Conservation (phyloP, 495 filamentous ascomycete species). For the Lasiosphaeria ovina region DNA sequence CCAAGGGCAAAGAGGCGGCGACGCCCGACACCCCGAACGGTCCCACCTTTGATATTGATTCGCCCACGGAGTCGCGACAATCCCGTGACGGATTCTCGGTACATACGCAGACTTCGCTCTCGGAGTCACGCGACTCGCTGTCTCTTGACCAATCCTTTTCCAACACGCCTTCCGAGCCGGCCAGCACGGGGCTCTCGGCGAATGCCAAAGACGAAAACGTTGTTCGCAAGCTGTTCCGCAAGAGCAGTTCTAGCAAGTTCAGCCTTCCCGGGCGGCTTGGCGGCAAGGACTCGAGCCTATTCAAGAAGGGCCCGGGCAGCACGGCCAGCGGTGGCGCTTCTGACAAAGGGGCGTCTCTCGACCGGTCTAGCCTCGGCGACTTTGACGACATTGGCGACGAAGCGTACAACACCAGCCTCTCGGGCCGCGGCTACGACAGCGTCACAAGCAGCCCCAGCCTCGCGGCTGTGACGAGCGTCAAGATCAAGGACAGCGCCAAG, state of each 20-base stretch:
- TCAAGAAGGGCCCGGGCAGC: slow-evolving; percentile 59
- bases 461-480: slow-evolving; percentile 21
- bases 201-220: slow-evolving; percentile 50
- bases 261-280: slow-evolving; percentile 63
- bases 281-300: slow-evolving; percentile 60
- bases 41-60: slow-evolving; percentile 39
- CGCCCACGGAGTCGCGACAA: slow-evolving; percentile 59
- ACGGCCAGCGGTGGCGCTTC: slow-evolving; percentile 43
- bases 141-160: slow-evolving; percentile 64
- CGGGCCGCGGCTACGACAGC: slow-evolving; percentile 46
- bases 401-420: slow-evolving; percentile 15
- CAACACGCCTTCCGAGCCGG: slow-evolving; percentile 62
- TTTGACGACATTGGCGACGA: slow-evolving; percentile 43
- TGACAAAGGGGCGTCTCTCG: slow-evolving; percentile 41
- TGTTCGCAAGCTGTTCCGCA: slow-evolving; percentile 72
- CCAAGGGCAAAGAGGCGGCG: slow-evolving; percentile 16
- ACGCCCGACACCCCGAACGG: slow-evolving; percentile 20
- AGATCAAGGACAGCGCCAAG: slow-evolving; percentile 29
- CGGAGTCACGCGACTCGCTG: slow-evolving; percentile 71
- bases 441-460: slow-evolving; percentile 40
- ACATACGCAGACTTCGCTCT: slow-evolving; percentile 60
- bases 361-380: slow-evolving; percentile 50
- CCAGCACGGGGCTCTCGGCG: slow-evolving; percentile 37
- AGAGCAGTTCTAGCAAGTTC: slow-evolving; percentile 78
- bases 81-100: slow-evolving; percentile 52